A percentile compares a stretch with the other conserved stretches of the same genome.
These are phyloP conservation scores for Mucor saturninus DNA, from an alignment of 371 early-diverging fungal species.

Conservation along the genomic window DNA sequence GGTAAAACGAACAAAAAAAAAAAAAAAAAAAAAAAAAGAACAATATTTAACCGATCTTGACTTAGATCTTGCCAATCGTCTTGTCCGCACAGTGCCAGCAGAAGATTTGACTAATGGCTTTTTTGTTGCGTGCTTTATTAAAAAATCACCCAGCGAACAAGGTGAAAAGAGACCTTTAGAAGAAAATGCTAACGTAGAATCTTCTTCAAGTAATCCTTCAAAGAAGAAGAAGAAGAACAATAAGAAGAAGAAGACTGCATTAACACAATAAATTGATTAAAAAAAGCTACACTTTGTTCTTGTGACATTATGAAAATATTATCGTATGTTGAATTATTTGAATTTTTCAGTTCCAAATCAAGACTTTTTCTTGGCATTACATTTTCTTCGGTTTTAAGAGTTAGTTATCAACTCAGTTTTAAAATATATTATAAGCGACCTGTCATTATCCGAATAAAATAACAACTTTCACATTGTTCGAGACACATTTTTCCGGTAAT, in stretches of 20 bases:
- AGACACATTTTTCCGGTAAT: no score
- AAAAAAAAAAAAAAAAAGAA: background rate
- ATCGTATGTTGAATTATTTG: no score
- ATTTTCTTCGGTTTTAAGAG: background rate
- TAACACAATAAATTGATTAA: conserved; percentile 18
- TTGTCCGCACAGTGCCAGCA: conserved; percentile 73
- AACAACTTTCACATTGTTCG: no score
- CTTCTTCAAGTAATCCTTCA: background rate
- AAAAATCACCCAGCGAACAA: conserved; percentile 30
- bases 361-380: no score
- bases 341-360: no score
- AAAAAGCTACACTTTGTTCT: no score
- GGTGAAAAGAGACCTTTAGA: conserved; percentile 17
- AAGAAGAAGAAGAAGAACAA: conserved; percentile 34
- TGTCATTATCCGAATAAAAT: no score
- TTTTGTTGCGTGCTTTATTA: conserved; percentile 84
- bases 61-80: conserved; percentile 56
- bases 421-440: no score
- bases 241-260: conserved; percentile 25
- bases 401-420: background rate
- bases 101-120: conserved; percentile 83
- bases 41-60: background rate
- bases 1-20: conserved; percentile 14
- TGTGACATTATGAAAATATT: no score
- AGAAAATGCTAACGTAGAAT: background rate